Evolutionary conservation across 2,329 filamentous ascomycete species (phyloP).

Genomic region (Arthrobotrys pseudoclavata): DNA sequence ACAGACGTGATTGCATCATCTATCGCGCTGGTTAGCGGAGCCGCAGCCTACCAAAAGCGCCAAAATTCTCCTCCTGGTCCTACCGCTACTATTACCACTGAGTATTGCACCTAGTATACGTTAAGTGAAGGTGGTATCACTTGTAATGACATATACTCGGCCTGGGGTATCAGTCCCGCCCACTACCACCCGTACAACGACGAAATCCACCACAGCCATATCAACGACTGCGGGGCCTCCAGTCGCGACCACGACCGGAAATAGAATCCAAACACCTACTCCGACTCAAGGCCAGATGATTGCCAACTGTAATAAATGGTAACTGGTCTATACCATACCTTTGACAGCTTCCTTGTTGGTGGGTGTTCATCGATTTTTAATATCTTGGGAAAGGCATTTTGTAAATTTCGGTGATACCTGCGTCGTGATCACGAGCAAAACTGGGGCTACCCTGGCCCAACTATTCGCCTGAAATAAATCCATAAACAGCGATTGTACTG

Average conservation of each 20-base stretch:
- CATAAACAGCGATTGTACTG: slow-evolving; percentile 7
- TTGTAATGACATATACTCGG: background rate
- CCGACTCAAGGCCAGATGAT: slow-evolving; percentile 4
- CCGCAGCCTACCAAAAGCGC: background rate
- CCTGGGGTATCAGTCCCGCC: background rate
- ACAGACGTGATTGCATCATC: no score
- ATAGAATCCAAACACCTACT: background rate
- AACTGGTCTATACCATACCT: background rate
- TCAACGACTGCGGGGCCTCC: background rate
- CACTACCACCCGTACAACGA: background rate
- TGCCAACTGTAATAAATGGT: slow-evolving; percentile 11
- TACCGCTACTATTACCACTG: background rate
- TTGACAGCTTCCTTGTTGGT: no score
- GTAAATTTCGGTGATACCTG: slow-evolving; percentile 5
- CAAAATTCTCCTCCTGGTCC: background rate
- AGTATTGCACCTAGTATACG: slow-evolving; percentile 3
- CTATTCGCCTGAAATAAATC: background rate
- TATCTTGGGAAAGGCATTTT: background rate
- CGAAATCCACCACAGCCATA: background rate
- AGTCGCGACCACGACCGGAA: background rate
- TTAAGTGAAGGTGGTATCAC: background rate
- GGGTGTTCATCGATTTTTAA: no score
- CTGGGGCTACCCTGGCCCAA: slow-evolving; percentile 6
- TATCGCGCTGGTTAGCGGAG: background rate
- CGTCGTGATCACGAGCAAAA: slow-evolving; percentile 3